phyloP scores from a whole-genome alignment of 2,329 filamentous ascomycete genomes.

The Trichoderma brevicompactum region DNA sequence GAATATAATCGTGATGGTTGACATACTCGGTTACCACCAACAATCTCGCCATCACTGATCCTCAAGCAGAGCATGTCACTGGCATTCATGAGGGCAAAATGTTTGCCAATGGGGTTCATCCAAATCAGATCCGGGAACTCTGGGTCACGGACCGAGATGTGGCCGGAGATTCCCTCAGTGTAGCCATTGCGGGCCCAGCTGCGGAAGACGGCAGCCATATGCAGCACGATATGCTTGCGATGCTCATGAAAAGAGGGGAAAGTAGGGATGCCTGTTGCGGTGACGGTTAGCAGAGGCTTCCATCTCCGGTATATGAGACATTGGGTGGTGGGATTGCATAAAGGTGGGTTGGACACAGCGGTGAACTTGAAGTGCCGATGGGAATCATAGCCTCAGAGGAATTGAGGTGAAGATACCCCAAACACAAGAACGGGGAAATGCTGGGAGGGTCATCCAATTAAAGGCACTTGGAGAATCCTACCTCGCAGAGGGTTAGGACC shows the following conservation, averaged over 20 bases:
- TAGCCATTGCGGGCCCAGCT: constrained; percentile 40
- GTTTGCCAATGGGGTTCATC: constrained; percentile 70
- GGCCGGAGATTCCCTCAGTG: constrained; percentile 46
- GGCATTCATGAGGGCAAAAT: constrained; percentile 69
- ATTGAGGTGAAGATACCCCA: not conserved
- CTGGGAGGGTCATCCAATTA: too few relatives aligned
- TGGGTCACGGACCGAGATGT: constrained; percentile 70
- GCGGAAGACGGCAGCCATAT: constrained; percentile 65
- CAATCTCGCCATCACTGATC: constrained; percentile 58
- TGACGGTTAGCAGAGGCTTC: not conserved
- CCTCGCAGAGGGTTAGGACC: constrained; percentile 35
- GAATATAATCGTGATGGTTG: not conserved
- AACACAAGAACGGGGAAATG: too few relatives aligned
- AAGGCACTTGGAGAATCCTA: constrained; percentile 1
- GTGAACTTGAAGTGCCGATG: not conserved
- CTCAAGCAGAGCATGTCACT: constrained; percentile 71
- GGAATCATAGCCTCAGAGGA: not conserved
- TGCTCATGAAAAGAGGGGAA: constrained; percentile 50
- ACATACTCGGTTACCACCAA: constrained; percentile 61
- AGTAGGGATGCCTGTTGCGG: constrained; percentile 46
- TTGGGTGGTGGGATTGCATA: not conserved
- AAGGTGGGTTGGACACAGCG: not conserved
- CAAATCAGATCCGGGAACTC: constrained; percentile 66
- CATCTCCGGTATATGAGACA: not conserved
- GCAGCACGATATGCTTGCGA: constrained; percentile 65